These are phyloP conservation scores for Vanilla planifolia DNA, from an alignment of 106 monocot species.

Conservation along the genomic window DNA sequence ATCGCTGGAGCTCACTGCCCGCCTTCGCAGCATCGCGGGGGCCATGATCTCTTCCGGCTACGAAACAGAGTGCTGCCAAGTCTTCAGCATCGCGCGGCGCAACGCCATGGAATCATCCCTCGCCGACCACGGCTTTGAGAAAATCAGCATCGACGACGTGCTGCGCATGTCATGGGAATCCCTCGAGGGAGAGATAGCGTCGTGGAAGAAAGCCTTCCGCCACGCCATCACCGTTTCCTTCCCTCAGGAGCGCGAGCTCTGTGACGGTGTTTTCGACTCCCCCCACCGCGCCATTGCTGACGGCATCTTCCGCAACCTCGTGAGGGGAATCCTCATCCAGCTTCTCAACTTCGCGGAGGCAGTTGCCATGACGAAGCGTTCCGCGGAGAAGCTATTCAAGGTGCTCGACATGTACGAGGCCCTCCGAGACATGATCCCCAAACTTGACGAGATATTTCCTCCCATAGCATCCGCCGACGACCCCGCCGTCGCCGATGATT, in stretches of 20 bases:
- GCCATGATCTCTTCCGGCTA: conserved; percentile 51
- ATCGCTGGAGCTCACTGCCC: conserved; percentile 15
- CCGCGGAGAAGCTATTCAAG: conserved; percentile 75
- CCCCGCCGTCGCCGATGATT: background rate
- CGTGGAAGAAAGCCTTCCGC: conserved; percentile 46
- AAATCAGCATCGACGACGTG: conserved; percentile 44
- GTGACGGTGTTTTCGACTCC: conserved; percentile 29
- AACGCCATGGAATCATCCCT: conserved; percentile 21
- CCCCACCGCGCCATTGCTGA: background rate
- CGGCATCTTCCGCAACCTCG: conserved; percentile 34
- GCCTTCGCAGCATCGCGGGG: conserved; percentile 21
- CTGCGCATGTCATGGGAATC: conserved; percentile 50
- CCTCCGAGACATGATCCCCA: conserved; percentile 31
- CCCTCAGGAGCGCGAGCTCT: conserved; percentile 29
- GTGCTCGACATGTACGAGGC: conserved; percentile 75
- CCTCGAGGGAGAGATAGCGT: conserved; percentile 29
- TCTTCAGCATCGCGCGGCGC: conserved; percentile 32
- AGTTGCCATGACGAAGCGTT: conserved; percentile 40
- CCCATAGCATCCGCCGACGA: background rate
- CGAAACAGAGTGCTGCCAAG: conserved; percentile 37
- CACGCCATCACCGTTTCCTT: conserved; percentile 20
- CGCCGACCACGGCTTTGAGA: conserved; percentile 29
- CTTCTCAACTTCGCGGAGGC: conserved; percentile 66
- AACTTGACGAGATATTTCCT: conserved; percentile 29
- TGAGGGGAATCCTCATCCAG: conserved; percentile 26